Percentiles rank a stretch among this genome's conserved stretches.
phyloP scores from a whole-genome alignment of 2,329 filamentous ascomycete genomes.

The Trichoderma pleuroti region DNA sequence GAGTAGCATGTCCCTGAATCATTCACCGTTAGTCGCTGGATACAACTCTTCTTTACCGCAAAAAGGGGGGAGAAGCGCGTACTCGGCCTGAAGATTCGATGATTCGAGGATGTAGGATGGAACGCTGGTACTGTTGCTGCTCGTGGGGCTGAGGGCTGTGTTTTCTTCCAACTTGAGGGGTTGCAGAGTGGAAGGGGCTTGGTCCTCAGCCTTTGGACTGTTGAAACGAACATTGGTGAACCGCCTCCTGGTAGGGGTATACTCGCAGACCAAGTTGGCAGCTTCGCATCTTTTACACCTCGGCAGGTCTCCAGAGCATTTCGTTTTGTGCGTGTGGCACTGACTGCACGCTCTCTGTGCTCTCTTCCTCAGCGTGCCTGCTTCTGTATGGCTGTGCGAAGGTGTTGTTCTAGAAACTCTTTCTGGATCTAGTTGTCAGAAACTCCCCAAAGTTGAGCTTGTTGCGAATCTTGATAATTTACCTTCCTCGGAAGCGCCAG shows the following conservation, averaged over 20 bases:
- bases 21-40: not conserved
- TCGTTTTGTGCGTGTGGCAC: constrained; percentile 43
- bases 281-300: constrained; percentile 38
- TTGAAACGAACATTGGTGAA: constrained; percentile 35
- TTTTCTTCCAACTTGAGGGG: constrained; percentile 19
- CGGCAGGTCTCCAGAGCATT: constrained; percentile 41
- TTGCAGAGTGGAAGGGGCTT: constrained; percentile 6
- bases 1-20: constrained; percentile 32
- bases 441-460: not conserved
- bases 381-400: constrained; percentile 41
- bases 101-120: constrained; percentile 27
- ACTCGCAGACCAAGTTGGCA: constrained; percentile 37
- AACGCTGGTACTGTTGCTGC: constrained; percentile 18
- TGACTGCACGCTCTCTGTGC: constrained; percentile 42
- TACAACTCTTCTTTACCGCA: not conserved
- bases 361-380: constrained; percentile 40
- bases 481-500: constrained; percentile 25
- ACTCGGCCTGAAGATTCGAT: constrained; percentile 30
- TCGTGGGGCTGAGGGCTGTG: constrained; percentile 23
- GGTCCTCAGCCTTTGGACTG: constrained; percentile 16
- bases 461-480: constrained; percentile 6
- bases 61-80: constrained; percentile 18
- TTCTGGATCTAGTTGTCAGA: constrained; percentile 22
- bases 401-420: constrained; percentile 38
- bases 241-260: constrained; percentile 38